Base-by-base conservation (phyloP, 108 stramenopile species). In the Thalassiosira profunda region DNA sequence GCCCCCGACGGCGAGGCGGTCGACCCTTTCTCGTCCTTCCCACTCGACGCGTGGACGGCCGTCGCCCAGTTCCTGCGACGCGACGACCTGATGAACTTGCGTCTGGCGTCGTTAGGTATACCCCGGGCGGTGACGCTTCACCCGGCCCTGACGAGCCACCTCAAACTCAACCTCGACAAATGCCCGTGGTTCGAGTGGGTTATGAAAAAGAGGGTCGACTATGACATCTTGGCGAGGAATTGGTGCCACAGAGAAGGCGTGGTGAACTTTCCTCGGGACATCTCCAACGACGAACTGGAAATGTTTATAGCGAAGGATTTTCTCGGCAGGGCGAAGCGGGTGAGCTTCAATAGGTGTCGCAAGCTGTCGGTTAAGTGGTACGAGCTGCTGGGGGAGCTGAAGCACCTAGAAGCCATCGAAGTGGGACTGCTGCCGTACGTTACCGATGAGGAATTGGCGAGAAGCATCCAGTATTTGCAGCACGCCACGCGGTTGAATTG, bases 151-250 rank as follows among this genome's bases (percentile, higher is more conserved):
- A 77, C 76, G 12, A 10, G 62, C n/a, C 76, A 70, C 28, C 33
- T 77, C 24, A 70, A 47, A 21, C 58, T 77, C n/a, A 77, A 77
- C 43, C 40, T 77, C 7, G 76, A 77, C 28, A 63, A 63, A 18
- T 69, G 67, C 35, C 76, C 67, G 17, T 70, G 68, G 62, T 36
- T 46, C 26, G 76, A 77, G 52, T 77, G 76, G 76, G 61, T 70
- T 33, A 51, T 62, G 67, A 77, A 70, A 41, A 77, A 63, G 26
- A 18, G 37, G 4, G 38, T 67, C 18, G 76, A 77, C 38, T 37
- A 63, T 23, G 62, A 70, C 34, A 54, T 58, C 20, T 33, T 70
- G 14, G 76, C 76, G 7, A 43, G 68, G 38, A 47, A 31, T 21
- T 77, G 76, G 76, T 70, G 61, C n/a, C 21, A 54, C 4, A 25